Conservation (phyloP, 148 eudicot genomes). For the Polygonum aviculare region DNA sequence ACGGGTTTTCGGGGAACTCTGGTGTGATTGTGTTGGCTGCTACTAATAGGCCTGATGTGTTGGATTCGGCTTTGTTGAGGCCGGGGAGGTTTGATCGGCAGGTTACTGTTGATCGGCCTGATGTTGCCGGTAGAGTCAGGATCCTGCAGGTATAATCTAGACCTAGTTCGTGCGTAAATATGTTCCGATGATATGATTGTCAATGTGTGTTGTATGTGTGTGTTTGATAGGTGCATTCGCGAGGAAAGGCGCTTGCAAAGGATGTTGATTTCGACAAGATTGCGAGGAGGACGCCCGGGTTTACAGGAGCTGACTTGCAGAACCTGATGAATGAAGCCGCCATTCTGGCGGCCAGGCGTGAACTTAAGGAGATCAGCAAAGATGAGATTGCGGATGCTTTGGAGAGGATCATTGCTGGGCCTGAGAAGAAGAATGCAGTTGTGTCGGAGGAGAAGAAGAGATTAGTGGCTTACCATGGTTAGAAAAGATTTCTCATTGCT, state of each 20-base stretch:
- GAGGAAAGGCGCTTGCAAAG: constrained; percentile 97
- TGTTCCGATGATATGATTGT: background rate
- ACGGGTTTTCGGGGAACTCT: constrained; percentile 92
- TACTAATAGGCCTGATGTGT: constrained; percentile 94
- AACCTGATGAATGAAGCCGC: constrained; percentile 99
- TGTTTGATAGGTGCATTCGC: constrained; percentile 70
- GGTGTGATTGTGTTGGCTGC: constrained; percentile 98
- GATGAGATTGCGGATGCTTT: constrained; percentile 96
- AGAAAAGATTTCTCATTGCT: background rate
- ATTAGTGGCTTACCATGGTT: constrained; percentile 96
- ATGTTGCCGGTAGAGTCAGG: constrained; percentile 95
- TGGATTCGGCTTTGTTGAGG: constrained; percentile 94
- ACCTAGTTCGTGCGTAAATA: too few relatives aligned
- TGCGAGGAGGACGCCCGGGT: constrained; percentile 96
- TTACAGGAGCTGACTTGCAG: constrained; percentile 97
- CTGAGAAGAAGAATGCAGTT: constrained; percentile 99
- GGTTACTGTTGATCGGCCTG: constrained; percentile 95
- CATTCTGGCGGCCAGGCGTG: constrained; percentile 96
- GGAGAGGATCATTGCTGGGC: constrained; percentile 98
- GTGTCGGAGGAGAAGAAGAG: constrained; percentile 97
- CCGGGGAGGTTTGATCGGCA: constrained; percentile 99
- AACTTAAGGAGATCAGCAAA: constrained; percentile 97
- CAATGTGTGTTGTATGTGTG: background rate
- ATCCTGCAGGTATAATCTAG: constrained; percentile 66
- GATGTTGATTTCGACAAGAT: constrained; percentile 96